Base-by-base conservation (phyloP, 345 rosid genomes). In the Dipteronia dyeriana region DNA sequence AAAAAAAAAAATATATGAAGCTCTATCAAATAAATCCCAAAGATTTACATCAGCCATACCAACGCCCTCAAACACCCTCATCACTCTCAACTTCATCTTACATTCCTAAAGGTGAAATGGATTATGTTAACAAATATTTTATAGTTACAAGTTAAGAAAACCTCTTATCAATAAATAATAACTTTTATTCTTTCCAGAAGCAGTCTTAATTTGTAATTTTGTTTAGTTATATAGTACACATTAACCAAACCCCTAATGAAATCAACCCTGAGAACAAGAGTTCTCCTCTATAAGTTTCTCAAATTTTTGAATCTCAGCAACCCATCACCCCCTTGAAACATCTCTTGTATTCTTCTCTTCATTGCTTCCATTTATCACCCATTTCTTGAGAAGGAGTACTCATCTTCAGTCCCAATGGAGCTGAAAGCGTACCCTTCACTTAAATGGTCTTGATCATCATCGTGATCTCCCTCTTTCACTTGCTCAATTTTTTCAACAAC, bases 401-500 rank as follows among this genome's bases (percentile, higher is more conserved):
- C 76, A 54, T 79, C 88, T 1, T 84, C 84, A 38, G 45, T 68
- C 47, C 79, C 82, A 66, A 80, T 79, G 29, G 80, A 76, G 47
- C 79, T 77, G 12, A 47, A 66, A 9, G 49, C 73, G 75, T 82
- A 83, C 9, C 75, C 69, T 78, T 84, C 82, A 63, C 70, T 80
- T 5, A 75, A 57, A 5, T 67, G 73, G 1, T 79, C 67, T 51
- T 70, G 26, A 3, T 56, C 38, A 3, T 74, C 83, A 4, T 81
- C 81, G 1, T 17, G 17, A 3, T 76, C 85, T 51, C 75, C 87
- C 41, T 82, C 92, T 78, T 45, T 81, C 69, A 92, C 60, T 60
- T 75, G 57, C 78, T 82, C 91, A 71, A 90, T 83, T 81, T 82
- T 81, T 43, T 85, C 86, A 26, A 85, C 80, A 2, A 85, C 91